A percentile compares a stretch with the other conserved stretches of the same genome.
These are phyloP conservation scores for Diaporthe australafricana DNA, from an alignment of 2,329 filamentous ascomycete species.

Conservation along the genomic window DNA sequence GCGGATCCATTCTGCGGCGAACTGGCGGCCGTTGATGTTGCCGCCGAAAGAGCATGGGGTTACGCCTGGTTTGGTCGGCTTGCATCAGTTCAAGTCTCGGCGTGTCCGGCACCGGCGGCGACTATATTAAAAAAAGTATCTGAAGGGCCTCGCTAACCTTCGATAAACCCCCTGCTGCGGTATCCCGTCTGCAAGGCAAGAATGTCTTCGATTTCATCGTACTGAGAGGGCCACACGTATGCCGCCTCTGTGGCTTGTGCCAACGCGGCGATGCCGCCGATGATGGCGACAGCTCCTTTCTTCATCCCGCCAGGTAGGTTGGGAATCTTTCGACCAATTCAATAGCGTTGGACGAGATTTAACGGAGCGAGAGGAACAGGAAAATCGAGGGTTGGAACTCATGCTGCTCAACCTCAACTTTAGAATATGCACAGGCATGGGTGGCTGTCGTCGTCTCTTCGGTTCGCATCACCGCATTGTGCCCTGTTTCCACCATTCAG, in stretches of 20 bases:
- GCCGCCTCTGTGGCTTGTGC: not conserved
- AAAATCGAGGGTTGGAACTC: not conserved
- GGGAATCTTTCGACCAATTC: not conserved
- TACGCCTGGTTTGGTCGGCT: not conserved
- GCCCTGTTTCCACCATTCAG: not conserved
- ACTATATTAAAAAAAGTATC: no score
- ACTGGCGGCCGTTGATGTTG: constrained; percentile 41
- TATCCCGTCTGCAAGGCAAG: constrained; percentile 12
- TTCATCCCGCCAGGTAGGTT: not conserved
- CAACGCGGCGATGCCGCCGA: not conserved
- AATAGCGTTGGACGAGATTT: not conserved
- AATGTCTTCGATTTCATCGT: constrained; percentile 14
- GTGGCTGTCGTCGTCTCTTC: not conserved
- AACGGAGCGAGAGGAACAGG: constrained; percentile 3
- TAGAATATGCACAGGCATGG: not conserved
- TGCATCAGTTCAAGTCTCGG: not conserved
- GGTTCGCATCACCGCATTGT: not conserved
- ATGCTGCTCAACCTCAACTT: not conserved
- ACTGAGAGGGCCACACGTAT: constrained; percentile 8
- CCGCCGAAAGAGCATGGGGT: constrained; percentile 35
- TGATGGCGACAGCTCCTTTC: not conserved
- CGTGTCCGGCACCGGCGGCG: not conserved
- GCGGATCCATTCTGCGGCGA: constrained; percentile 48
- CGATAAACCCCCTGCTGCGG: constrained; percentile 2
- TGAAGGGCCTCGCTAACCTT: constrained; percentile 12